phyloP scores from a whole-genome alignment of 148 eudicot species.

The Diospyros lotus region DNA sequence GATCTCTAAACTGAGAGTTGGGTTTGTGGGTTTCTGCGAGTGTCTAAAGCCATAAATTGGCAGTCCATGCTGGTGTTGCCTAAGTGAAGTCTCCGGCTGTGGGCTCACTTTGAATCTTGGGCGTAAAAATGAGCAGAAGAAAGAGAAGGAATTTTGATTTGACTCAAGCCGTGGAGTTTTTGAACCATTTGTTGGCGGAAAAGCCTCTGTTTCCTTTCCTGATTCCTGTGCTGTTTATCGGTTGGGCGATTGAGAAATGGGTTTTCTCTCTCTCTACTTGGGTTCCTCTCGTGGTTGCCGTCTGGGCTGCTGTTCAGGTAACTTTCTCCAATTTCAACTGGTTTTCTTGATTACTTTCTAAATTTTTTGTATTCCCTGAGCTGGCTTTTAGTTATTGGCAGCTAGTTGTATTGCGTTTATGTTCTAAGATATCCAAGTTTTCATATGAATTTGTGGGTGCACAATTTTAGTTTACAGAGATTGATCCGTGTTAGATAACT shows the following conservation, averaged over 20 bases:
- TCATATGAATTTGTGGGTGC: neutral
- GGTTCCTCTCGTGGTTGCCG: conserved; percentile 72
- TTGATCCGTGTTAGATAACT: neutral
- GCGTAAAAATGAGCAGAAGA: conserved; percentile 31
- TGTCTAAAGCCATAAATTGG: neutral
- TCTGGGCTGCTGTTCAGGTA: conserved; percentile 93
- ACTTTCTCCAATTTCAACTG: neutral
- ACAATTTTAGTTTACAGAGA: neutral
- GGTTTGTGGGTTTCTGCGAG: neutral
- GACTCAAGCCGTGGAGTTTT: conserved; percentile 36
- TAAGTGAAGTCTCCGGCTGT: neutral
- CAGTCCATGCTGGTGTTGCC: neutral
- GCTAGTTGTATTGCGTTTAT: neutral
- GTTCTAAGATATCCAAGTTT: neutral
- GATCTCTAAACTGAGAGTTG: neutral
- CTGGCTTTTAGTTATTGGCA: neutral
- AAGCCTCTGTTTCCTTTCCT: conserved; percentile 50
- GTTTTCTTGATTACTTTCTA: neutral
- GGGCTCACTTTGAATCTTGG: too few species aligned
- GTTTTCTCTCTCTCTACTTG: conserved; percentile 65
- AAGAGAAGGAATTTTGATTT: conserved; percentile 27
- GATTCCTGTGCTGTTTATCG: conserved; percentile 48
- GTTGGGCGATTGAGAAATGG: conserved; percentile 86
- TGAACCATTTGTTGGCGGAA: conserved; percentile 43
- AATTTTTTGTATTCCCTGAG: neutral